Base-by-base conservation (phyloP, 306 rosid species). In the Vigna unguiculata region DNA sequence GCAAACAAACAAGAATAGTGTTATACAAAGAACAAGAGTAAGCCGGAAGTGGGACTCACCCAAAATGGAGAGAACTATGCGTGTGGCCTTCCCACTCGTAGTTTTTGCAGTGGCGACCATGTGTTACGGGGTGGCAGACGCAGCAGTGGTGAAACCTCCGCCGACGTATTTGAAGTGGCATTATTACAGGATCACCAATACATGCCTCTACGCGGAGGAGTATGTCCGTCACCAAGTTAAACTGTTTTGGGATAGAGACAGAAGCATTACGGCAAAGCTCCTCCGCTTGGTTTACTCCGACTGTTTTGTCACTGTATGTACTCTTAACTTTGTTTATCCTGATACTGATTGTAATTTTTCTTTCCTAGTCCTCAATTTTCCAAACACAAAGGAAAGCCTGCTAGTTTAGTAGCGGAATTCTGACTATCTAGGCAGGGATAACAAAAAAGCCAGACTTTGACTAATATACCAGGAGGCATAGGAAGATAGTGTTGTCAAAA, bases 231-330 rank as follows among this genome's bases (percentile, higher is more conserved):
- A 92, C 83, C 75, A 92, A 80, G 97, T 93, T 28, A 2, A 75
- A 6, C 0, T 65, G 28, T 6, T 61, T 8, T 91, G 89, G 87
- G 0, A 76, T 0, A 12, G 64, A 0, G 97, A 91, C 81, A 88
- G 65, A 5, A 82, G 71, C 88, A 82, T 91, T 72, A 69, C 91
- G 1, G 72, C 98, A 5, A 82, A 87, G 84, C 88, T 93, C 78
- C 90, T 87, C 14, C 91, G 91, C 22, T 55, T 93, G 89, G 80
- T 82, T 74, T 93, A 78, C 54, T 43, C 96, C 0, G 97, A 93
- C 68, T 93, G 98, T 83, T 88, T 91, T 20, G 82, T 88, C 51
- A 85, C 79, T 7, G 95, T 90, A 88, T 34, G 90, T 28, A 49
- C 34, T 21, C 46, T n/a, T 36, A 43, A 43, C 48, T 34, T 58